Conservation (phyloP, 306 rosid genomes). For the Erythrophleum fordii region DNA sequence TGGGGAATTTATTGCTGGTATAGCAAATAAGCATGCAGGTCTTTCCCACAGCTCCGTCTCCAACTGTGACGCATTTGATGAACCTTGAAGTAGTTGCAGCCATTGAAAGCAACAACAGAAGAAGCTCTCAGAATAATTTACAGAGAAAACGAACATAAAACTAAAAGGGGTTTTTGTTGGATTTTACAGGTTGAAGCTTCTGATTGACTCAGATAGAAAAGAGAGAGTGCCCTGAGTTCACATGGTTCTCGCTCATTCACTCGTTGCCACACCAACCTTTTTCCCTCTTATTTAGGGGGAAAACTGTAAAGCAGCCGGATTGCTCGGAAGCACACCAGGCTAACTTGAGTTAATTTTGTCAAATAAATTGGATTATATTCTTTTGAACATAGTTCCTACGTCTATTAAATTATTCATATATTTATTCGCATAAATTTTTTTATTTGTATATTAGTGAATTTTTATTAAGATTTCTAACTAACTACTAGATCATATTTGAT, state of each 20-base stretch:
- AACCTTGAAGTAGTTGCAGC: constrained; percentile 84
- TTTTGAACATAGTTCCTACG: neutral
- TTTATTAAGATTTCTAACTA: neutral
- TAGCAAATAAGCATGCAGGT: constrained; percentile 96
- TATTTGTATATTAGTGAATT: too few relatives aligned
- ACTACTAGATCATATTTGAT: neutral
- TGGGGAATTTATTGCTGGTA: constrained; percentile 90
- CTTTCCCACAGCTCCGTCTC: constrained; percentile 95
- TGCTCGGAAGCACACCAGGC: neutral
- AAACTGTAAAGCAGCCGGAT: neutral
- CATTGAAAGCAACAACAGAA: constrained; percentile 51
- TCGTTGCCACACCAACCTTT: constrained; percentile 39
- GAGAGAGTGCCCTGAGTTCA: constrained; percentile 51
- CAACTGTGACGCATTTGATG: constrained; percentile 91
- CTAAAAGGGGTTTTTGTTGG: constrained; percentile 36
- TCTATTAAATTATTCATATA: neutral
- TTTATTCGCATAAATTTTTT: neutral
- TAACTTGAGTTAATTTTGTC: neutral
- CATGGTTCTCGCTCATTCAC: constrained; percentile 73
- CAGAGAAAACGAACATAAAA: neutral
- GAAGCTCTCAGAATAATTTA: constrained; percentile 27
- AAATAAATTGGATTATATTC: neutral
- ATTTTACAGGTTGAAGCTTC: constrained; percentile 51
- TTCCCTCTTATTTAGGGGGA: constrained; percentile 27
- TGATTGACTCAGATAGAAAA: constrained; percentile 48